Evolutionary conservation across 306 rosid genomes (phyloP), one percentile per base, ranked within the genome.

Genomic region (Chamaecrista fasciculata): DNA sequence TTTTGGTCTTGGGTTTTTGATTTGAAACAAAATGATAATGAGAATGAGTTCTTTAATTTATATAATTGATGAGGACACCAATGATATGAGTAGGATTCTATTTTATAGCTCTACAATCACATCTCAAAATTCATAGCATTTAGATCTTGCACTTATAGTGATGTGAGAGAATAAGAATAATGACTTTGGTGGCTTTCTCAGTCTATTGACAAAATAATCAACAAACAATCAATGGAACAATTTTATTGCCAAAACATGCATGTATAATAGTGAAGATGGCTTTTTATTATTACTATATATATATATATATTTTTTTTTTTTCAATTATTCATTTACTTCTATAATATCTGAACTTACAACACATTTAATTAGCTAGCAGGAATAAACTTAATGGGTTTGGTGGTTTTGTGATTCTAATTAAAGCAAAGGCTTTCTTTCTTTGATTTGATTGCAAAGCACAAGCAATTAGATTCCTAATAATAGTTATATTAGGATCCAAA

Each of bases 371-470:
- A 33, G 4, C 6, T 33, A 8, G 36, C 6, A 33, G 36, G 6
- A 33, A 33, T 33, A 5, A 33, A 31, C 18, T 57, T 34, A 19
- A 79, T 21, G 75, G 70, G 36, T 40, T 33, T 68, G 49, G 55
- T 60, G 78, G 71, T 70, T 69, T 77, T 77, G 50, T 79, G 80
- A 82, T 85, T 82, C 85, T 56, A n/a, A n/a, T n/a, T n/a, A 79
- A 89, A 78, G 87, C 85, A 76, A 77, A 47, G 43, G 79, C 82
- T 82, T n/a, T n/a, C n/a, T n/a, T n/a, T n/a, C n/a, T n/a, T n/a
- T n/a, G n/a, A n/a, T n/a, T 68, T 77, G 48, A 53, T 79, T 65
- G 77, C 84, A 70, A 81, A 79, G 78, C 76, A 74, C 62, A 60
- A 84, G 67, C n/a, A n/a, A 75, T 81, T 83, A 76, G 80, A 79